Conservation (phyloP, 352 stramenopile species). For the Pythium aquatile region DNA sequence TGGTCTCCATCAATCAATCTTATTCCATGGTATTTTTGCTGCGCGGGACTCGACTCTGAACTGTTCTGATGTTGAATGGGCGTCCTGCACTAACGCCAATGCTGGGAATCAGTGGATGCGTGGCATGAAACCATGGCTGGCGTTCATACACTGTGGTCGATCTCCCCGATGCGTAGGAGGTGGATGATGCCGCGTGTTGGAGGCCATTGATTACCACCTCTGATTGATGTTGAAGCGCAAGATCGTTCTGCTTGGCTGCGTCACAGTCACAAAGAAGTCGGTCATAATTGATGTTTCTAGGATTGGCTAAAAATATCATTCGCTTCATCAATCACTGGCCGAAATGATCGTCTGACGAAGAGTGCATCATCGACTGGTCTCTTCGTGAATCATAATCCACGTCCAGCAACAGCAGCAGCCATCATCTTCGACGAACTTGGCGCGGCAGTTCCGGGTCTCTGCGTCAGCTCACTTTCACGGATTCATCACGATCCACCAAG, state of each 20-base stretch:
- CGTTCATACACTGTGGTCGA: too few relatives aligned
- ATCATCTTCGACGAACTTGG: neutral
- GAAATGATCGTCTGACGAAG: neutral
- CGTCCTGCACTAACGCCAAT: too few relatives aligned
- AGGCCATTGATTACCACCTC: neutral
- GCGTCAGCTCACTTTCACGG: neutral
- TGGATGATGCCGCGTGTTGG: neutral
- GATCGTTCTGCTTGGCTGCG: neutral
- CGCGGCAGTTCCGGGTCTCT: neutral
- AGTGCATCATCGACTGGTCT: slow-evolving; percentile 3
- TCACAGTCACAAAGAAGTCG: neutral
- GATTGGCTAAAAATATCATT: slow-evolving; percentile 2
- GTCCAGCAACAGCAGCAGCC: neutral
- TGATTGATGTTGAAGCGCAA: neutral
- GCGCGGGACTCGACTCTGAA: neutral
- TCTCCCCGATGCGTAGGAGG: neutral
- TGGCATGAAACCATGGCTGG: too few relatives aligned
- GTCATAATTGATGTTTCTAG: neutral
- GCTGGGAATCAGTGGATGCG: too few relatives aligned
- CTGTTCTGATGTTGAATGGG: neutral
- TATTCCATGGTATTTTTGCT: slow-evolving; percentile 2
- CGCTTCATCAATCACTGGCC: neutral
- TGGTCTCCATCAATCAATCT: neutral
- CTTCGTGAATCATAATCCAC: slow-evolving; percentile 3
- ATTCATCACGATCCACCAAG: slow-evolving; percentile 2